Evolutionary conservation across 2,329 filamentous ascomycete species (phyloP).

Genomic region (Didymella exigua): DNA sequence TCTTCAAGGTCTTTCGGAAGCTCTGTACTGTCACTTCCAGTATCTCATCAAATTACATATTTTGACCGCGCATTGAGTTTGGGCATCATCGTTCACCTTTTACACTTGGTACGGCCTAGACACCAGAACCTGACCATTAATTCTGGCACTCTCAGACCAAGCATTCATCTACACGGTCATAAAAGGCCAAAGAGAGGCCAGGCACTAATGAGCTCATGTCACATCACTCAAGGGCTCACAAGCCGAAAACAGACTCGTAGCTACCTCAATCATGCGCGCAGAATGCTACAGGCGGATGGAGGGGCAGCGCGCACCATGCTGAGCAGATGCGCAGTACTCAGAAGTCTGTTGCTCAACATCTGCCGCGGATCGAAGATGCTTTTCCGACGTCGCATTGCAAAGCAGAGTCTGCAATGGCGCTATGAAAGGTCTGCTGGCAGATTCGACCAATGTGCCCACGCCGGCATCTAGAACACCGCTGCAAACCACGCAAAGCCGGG

Average conservation of each 20-base stretch:
- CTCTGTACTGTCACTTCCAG: neutral
- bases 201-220: no score
- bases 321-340: neutral
- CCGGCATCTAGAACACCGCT: constrained; percentile 8
- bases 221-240: neutral
- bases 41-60: neutral
- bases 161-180: no score
- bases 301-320: neutral
- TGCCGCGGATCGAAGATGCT: constrained; percentile 26
- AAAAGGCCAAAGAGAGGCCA: no score
- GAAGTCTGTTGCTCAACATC: neutral
- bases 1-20: neutral
- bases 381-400: constrained; percentile 11
- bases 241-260: no score
- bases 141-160: no score
- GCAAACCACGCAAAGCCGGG: constrained; percentile 8
- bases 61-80: neutral
- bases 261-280: neutral
- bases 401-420: constrained; percentile 13
- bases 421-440: constrained; percentile 9
- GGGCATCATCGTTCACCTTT: no score
- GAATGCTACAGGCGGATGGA: neutral
- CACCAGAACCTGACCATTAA: no score
- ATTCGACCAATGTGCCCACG: constrained; percentile 1
- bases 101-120: no score